Evolutionary conservation across 2,329 filamentous ascomycete species (phyloP).

Genomic region (Pseudogymnoascus sp.): DNA sequence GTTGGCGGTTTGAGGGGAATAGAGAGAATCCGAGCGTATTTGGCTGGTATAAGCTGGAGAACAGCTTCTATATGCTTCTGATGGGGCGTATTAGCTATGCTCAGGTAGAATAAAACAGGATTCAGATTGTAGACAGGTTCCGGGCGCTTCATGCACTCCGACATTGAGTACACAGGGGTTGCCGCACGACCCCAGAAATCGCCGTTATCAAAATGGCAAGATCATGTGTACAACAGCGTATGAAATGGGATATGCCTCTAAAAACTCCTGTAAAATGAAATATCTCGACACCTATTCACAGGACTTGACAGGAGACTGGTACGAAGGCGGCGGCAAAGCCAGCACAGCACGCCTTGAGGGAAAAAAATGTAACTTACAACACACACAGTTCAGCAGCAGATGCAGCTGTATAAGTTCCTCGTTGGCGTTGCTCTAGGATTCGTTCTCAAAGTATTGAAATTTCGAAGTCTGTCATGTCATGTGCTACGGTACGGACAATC

Average conservation of each 20-base stretch:
- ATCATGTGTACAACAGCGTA: not conserved
- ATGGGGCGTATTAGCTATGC: not conserved
- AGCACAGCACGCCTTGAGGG: not conserved
- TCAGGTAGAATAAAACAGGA: not conserved
- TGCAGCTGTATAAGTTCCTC: not conserved
- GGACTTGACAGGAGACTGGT: not conserved
- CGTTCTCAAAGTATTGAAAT: not conserved
- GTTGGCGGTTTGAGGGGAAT: conserved; percentile 14
- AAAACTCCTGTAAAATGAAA: not conserved
- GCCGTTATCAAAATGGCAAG: not conserved
- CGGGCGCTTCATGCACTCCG: not conserved
- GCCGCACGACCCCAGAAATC: not conserved
- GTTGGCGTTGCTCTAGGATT: not conserved
- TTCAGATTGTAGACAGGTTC: not conserved
- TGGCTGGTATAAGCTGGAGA: not conserved
- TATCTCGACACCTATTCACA: not conserved
- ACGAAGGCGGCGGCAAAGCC: not conserved
- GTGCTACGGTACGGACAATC: not conserved
- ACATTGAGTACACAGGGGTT: not conserved
- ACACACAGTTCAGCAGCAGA: not conserved
- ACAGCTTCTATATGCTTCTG: not conserved
- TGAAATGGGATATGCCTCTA: not conserved
- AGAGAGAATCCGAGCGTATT: not conserved
- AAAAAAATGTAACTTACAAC: not conserved
- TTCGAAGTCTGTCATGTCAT: conserved; percentile 4